Evolutionary conservation across 116 monocot genomes (phyloP), one percentile per base, ranked within the genome.

Genomic region (Trichopus zeylanicus): DNA sequence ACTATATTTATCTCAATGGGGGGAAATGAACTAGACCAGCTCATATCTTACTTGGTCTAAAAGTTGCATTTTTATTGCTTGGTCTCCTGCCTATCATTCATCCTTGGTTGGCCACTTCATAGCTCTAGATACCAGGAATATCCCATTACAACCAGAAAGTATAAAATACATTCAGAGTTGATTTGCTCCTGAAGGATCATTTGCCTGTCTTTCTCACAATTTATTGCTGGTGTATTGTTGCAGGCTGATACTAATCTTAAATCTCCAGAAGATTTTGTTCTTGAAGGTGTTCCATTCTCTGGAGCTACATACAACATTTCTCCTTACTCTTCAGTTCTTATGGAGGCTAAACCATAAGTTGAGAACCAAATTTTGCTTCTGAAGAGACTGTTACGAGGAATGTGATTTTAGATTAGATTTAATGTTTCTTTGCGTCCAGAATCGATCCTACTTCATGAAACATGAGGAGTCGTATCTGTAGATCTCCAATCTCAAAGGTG

Each of bases 241-340:
- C 82, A 93, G 93, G 82, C 80, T 19, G 93, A 93, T 64, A 88
- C 93, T 55, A 88, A 89, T 64, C 67, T 85, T 46, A 68, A 69
- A 67, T 67, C 93, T 24, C 93, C 85, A 0, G 57, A 75, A 21
- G 93, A 93, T 78, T 72, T 93, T 56, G 31, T 73, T 35, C 55
- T 33, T 29, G 85, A 89, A 57, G 93, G 85, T 6, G 39, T 69
- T 30, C 61, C 27, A 33, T 75, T 78, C 48, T 53, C 7, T 7
- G 63, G 47, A n/a, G n/a, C 60, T 6, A 59, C 52, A 2, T 93
- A 93, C 48, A 76, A 70, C 53, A 55, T 93, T 16, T 80, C 93
- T 23, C 89, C 93, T 18, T 78, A 73, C 53, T 85, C 93, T 54
- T 88, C 93, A 20, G 69, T 93, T 59, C 70, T 88, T 63, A 80